Percentiles rank a stretch among this genome's conserved stretches.
Conservation (phyloP, 768 basidiomycete species). For the Lentinula detonsa region DNA sequence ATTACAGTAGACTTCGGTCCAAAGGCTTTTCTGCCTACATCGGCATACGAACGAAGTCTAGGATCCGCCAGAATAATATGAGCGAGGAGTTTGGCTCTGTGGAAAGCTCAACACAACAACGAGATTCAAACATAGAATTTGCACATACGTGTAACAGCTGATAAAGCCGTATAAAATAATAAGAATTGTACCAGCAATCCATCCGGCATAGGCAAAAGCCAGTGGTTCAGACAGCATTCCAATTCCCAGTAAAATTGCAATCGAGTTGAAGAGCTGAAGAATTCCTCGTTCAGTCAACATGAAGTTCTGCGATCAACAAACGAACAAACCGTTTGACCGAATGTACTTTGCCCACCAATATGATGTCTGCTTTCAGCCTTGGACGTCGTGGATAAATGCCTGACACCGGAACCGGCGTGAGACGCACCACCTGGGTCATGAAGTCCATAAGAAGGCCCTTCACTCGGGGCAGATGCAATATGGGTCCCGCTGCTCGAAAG, state of each 20-base stretch:
- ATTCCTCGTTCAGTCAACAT: background rate
- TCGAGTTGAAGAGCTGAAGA: conserved; percentile 78
- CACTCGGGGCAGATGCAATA: conserved; percentile 4
- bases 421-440: conserved; percentile 2
- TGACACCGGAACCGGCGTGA: conserved; percentile 10
- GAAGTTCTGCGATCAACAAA: background rate
- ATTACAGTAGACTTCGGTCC: conserved; percentile 62
- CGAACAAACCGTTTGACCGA: conserved; percentile 59
- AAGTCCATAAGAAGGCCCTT: background rate
- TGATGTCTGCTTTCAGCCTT: conserved; percentile 24
- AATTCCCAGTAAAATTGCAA: conserved; percentile 80
- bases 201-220: conserved; percentile 89
- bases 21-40: conserved; percentile 87
- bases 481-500: conserved; percentile 11
- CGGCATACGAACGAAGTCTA: conserved; percentile 75
- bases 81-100: conserved; percentile 83
- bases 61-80: conserved; percentile 66
- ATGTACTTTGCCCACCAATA: conserved; percentile 58
- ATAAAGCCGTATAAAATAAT: conserved; percentile 73
- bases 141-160: conserved; percentile 85
- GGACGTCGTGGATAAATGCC: conserved; percentile 26
- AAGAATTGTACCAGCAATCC: conserved; percentile 71
- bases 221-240: conserved; percentile 88
- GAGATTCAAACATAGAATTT: background rate
- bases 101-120: background rate